Base-by-base conservation (phyloP, 345 rosid species). In the Nephelium lappaceum region DNA sequence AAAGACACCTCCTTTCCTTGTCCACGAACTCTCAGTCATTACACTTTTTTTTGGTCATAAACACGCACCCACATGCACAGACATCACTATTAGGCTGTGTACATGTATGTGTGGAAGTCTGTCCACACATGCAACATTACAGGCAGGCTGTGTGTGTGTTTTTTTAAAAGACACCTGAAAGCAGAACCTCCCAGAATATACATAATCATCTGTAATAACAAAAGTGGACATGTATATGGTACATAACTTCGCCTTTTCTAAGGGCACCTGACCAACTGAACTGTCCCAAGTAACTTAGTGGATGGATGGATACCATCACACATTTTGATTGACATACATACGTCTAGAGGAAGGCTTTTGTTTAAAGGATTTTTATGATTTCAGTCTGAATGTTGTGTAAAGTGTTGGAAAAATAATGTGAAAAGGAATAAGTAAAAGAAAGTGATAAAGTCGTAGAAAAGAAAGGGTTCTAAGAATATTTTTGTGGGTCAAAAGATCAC, bases 1-100 rank as follows among this genome's bases (percentile, higher is more conserved):
- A 81, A 74, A 79, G 80, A 84, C 87, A 84, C 78, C 71, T 53
- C 71, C 67, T 69, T 61, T 53, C 71, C 67, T 69, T 61, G 77
- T 60, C 78, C 77, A 39, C 67, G 74, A 83, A 69, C 84, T 81
- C 81, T 15, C n/a, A 73, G 74, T 77, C 76, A 66, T 77, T 79
- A 45, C 69, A 15, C 18, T 9, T 4, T 45, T 10, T 45, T 45
- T 10, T 45, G 3, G 36, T 31, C 36, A 31, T 31, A 31, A 31
- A 31, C 36, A 31, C 36, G 36, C 36, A 31, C 36, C 36, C 36
- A 49, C 55, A 49, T 15, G 53, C 53, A 47, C 53, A 0, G 5
- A 62, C 27, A 39, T 68, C 67, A 21, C 42, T 67, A 49, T 71
- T 66, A 57, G 21, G 78, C 66, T 31, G 67, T 11, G 25, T 11